phyloP scores from a whole-genome alignment of 768 basidiomycete species.

The Rhizopogon sp. region DNA sequence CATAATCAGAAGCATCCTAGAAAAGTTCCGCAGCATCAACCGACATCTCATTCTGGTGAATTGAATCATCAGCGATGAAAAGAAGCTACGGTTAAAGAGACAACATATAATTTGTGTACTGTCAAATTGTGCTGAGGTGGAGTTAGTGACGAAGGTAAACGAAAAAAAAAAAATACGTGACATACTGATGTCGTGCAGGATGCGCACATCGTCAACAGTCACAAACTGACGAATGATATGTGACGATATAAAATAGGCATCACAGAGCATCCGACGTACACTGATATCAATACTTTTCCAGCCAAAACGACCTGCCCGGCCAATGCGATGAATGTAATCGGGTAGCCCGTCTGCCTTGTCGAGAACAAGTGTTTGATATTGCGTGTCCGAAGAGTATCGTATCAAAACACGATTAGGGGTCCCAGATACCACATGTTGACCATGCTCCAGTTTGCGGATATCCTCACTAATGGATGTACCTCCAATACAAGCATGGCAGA shows the following conservation, averaged over 20 bases:
- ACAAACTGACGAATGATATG: constrained; percentile 56
- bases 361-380: constrained; percentile 95
- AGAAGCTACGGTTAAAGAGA: background rate
- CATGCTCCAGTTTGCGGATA: constrained; percentile 94
- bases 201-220: constrained; percentile 93
- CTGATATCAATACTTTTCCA: constrained; percentile 99
- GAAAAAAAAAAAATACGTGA: constrained; percentile 2
- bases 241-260: constrained; percentile 10
- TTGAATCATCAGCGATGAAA: constrained; percentile 15
- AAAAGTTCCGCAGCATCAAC: constrained; percentile 97
- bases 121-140: constrained; percentile 82
- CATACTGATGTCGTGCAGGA: constrained; percentile 93
- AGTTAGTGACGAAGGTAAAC: constrained; percentile 9
- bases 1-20: constrained; percentile 30
- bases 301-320: constrained; percentile 97
- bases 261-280: constrained; percentile 41
- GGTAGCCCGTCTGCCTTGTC: constrained; percentile 92
- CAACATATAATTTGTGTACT: constrained; percentile 81
- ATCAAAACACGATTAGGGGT: constrained; percentile 99
- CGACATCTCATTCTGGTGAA: constrained; percentile 90
- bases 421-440: constrained; percentile 95
- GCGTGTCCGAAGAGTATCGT: constrained; percentile 87
- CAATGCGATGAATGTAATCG: constrained; percentile 98
- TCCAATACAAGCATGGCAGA: constrained; percentile 97
- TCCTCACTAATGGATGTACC: constrained; percentile 97